A percentile compares a stretch with the other conserved stretches of the same genome.
phyloP scores from a whole-genome alignment of 257 asterid species.

The Solanum peruvianum region DNA sequence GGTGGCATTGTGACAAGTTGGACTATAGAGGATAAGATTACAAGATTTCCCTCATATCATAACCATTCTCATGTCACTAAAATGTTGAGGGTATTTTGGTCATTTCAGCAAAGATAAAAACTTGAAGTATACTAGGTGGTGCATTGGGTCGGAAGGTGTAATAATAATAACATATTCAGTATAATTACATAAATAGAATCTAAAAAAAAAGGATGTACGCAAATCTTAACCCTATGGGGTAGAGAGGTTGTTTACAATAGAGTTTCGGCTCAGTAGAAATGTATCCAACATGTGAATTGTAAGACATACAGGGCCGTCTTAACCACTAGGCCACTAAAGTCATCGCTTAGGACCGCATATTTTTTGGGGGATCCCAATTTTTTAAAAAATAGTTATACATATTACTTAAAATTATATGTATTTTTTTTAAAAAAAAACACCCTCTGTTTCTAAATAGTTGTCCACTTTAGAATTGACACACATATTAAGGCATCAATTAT shows the following conservation, averaged over 20 bases:
- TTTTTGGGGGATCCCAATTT: too few species aligned
- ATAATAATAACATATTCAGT: background rate
- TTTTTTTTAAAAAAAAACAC: too few species aligned
- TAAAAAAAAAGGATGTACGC: background rate
- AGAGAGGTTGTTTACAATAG: background rate
- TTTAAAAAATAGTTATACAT: accelerated
- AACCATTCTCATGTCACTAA: background rate
- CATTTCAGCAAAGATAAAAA: background rate
- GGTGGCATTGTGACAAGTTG: slow-evolving; percentile 44
- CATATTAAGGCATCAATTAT: too few species aligned
- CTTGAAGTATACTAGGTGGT: background rate
- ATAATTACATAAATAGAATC: background rate
- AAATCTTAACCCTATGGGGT: background rate
- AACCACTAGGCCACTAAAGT: too few species aligned
- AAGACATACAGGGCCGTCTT: background rate
- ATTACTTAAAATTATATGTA: too few species aligned
- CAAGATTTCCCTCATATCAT: slow-evolving; percentile 25
- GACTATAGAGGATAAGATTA: slow-evolving; percentile 48
- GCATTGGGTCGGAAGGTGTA: background rate
- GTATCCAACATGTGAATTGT: background rate
- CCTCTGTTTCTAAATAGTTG: too few species aligned
- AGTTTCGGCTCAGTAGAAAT: background rate
- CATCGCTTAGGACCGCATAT: accelerated
- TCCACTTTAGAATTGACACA: too few species aligned
- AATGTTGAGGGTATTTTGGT: background rate